Evolutionary conservation across 139 green algal species (phyloP).

Genomic region (Tetraselmis chui): DNA sequence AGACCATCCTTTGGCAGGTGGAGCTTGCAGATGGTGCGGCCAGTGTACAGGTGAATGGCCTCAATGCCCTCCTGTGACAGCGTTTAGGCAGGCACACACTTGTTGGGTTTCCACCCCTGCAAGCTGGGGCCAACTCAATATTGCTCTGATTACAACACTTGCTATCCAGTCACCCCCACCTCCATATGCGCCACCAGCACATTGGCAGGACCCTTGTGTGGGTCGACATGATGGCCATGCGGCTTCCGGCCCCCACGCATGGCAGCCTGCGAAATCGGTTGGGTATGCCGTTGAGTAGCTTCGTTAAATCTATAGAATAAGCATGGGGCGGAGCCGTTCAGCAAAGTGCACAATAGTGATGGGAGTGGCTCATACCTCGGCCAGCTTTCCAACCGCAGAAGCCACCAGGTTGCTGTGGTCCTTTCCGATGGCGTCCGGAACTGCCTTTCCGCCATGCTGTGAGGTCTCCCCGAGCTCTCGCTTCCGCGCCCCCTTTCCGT

Average conservation of each 20-base stretch:
- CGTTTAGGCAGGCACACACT: no score
- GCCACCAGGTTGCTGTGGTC: conserved; percentile 31
- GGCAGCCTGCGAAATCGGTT: neutral
- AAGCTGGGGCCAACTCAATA: no score
- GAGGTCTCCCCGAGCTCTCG: conserved; percentile 12
- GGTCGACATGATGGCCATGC: conserved; percentile 26
- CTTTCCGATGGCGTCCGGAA: neutral
- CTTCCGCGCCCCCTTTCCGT: conserved; percentile 25
- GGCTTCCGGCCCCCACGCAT: neutral
- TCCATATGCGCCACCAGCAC: conserved; percentile 84
- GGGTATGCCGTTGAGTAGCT: no score
- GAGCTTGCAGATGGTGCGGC: conserved; percentile 74
- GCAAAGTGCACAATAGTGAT: no score
- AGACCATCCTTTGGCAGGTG: conserved; percentile 63
- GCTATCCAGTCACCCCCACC: neutral
- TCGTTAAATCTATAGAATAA: no score
- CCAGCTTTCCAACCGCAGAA: conserved; percentile 18
- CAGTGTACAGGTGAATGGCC: conserved; percentile 82
- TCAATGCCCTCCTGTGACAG: conserved; percentile 81
- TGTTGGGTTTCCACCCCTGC: no score
- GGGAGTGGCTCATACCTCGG: conserved; percentile 12
- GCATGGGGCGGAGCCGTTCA: no score
- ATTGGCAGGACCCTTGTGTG: conserved; percentile 54
- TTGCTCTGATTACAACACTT: no score
- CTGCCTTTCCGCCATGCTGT: conserved; percentile 5